Conservation (phyloP, 768 basidiomycete genomes). For the Pulveroboletus ravenelii region DNA sequence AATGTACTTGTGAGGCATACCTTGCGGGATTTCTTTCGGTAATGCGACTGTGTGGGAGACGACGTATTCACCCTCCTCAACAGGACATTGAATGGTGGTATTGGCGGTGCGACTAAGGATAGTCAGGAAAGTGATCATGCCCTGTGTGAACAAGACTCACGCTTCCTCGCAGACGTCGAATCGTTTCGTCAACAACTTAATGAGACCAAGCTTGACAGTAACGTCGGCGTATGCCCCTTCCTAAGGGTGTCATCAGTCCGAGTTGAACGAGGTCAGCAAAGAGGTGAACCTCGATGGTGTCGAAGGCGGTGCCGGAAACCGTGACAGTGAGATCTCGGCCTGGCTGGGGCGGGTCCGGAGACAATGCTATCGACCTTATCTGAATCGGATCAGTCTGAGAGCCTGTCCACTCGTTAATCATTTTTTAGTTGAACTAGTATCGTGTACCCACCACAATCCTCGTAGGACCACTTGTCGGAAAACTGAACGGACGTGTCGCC, state of each 20-base stretch:
- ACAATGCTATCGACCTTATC: constrained; percentile 65
- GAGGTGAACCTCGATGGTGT: constrained; percentile 58
- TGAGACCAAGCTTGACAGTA: constrained; percentile 84
- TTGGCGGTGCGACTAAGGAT: constrained; percentile 63
- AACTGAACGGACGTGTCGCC: constrained; percentile 28
- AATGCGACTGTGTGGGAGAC: constrained; percentile 80
- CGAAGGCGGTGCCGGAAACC: constrained; percentile 56
- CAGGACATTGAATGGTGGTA: constrained; percentile 78
- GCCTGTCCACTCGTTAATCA: constrained; percentile 36
- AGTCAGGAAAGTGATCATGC: background rate
- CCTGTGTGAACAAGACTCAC: constrained; percentile 43
- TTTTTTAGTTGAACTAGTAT: background rate
- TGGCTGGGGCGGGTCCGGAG: constrained; percentile 86
- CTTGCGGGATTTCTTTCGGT: constrained; percentile 88
- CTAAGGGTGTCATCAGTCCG: constrained; percentile 38
- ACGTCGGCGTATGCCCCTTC: constrained; percentile 91
- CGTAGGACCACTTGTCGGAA: constrained; percentile 58
- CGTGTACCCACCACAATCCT: constrained; percentile 64
- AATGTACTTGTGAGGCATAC: constrained; percentile 29
- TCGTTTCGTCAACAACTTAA: constrained; percentile 78
- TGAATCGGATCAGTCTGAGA: constrained; percentile 43
- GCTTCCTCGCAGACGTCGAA: constrained; percentile 95
- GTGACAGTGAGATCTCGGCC: constrained; percentile 86
- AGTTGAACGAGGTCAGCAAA: background rate
- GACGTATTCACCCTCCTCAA: constrained; percentile 63